These are phyloP conservation scores for Posidonia oceanica DNA, from an alignment of 116 monocot genomes.

Conservation along the genomic window DNA sequence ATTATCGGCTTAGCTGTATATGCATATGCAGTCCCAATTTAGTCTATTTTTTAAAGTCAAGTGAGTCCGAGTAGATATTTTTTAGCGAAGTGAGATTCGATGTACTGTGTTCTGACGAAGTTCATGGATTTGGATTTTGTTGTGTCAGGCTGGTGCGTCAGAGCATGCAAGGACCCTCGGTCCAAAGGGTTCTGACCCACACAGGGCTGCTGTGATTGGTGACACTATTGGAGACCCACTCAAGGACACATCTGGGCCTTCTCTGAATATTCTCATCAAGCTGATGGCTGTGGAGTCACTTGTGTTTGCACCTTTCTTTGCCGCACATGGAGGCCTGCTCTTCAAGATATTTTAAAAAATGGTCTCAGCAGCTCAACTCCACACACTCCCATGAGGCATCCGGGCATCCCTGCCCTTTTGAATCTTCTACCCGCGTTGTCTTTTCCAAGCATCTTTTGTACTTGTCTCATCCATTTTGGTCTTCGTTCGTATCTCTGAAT, in stretches of 20 bases:
- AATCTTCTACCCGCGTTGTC: neutral
- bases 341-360: conserved; percentile 50
- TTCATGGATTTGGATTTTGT: neutral
- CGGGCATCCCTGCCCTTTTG: neutral
- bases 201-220: conserved; percentile 35
- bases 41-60: no score
- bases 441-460: neutral
- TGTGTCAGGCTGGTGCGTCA: conserved; percentile 24
- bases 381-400: neutral
- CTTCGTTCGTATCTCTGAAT: neutral
- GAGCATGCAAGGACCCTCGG: conserved; percentile 28
- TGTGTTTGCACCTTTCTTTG: conserved; percentile 38
- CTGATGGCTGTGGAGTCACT: conserved; percentile 37
- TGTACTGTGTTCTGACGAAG: neutral
- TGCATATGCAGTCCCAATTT: no score
- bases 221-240: conserved; percentile 37
- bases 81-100: no score
- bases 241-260: conserved; percentile 36
- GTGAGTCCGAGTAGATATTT: no score
- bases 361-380: neutral
- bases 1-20: no score
- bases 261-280: conserved; percentile 33
- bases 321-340: conserved; percentile 25
- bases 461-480: neutral
- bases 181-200: conserved; percentile 29